Evolutionary conservation across 75 land plant genomes (phyloP), one percentile per base, ranked within the genome.

Genomic region (Sequoia sempervirens): DNA sequence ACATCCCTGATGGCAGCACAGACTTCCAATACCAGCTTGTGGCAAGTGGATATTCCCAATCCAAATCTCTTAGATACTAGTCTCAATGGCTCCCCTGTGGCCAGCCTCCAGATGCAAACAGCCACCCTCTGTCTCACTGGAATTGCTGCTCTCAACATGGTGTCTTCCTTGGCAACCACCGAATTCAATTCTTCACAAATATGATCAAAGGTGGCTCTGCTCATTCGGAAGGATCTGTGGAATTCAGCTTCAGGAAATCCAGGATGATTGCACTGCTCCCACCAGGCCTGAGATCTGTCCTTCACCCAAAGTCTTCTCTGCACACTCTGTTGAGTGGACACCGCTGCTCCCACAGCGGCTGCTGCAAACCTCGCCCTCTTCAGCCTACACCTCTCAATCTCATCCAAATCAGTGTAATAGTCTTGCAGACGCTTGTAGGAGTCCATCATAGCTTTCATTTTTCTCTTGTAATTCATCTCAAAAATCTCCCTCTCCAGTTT

Each of bases 41-140:
- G 99, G 81, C 99, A 97, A 84, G 99, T 97, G 11, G 99, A 97
- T 56, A 97, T 97, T 13, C 99, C 99, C 37, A 97, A 90, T 18
- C 99, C 99, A 80, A 97, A 97, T 34, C 91, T 86, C 90, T 94
- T 95, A 10, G 95, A 93, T 5, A 97, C 99, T 14, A 97, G 91
- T 37, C 99, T 84, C 34, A 97, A 88, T 4, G 99, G 98, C 89
- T 97, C 99, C 4, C 99, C 99, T 30, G 99, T 97, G 15, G 99
- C 99, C 47, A 97, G 86, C 82, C 99, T 88, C 99, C 99, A 97
- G 23, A 97, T 87, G 85, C 99, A 97, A 40, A 97, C 99, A 12
- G 99, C 99, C 0, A 97, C 99, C 46, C 99, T 84, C 81, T 95
- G 96, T 56, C 86, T 81, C 28, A 97, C 99, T 3, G 99, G 99